Base-by-base conservation (phyloP, 2,329 filamentous ascomycete species). In the Chaetomiaceae sp. region DNA sequence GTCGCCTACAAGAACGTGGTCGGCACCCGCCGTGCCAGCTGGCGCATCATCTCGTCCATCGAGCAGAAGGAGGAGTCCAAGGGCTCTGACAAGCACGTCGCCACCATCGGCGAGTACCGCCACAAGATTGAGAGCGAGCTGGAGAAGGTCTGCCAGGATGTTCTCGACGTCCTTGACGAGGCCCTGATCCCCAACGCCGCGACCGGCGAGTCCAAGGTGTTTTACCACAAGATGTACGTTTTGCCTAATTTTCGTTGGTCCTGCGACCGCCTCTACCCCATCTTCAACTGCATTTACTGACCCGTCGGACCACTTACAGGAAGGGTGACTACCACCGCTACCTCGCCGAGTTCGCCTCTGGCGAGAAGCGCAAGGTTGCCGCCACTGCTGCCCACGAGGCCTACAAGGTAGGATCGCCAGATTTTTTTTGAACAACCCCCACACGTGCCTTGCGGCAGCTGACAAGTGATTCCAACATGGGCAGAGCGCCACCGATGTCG, bases 1-100 rank as follows among this genome's bases (percentile, higher is more conserved):
- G 93, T 97, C 68, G 92, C 92, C 71, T 99, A 99, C 86, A 99
- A 99, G 88, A 99, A 99, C 77, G 93, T 99, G 56, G 89, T 99
- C 67, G 92, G 93, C 67, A 95, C 93, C 70, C 87, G 92, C 74
- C 92, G 93, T 84, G 92, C 92, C 70, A 96, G 90, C 66, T 99
- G 92, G 92, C 86, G 92, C 77, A 97, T 99, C 76, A 95, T 99
- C 77, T 95, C 91, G 70, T 97, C 93, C 70, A 97, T 99, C 75
- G 92, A 97, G 81, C 92, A 97, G 77, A 97, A 97, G 86, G 92
- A 97, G 81, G 92, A 97, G 78, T 93, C 90, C 71, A 97, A 96
- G 85, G 92, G 92, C 70, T 89, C 87, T 62, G 89, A 95, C 68
- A 92, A 93, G 81, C 92, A 97, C 74, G 89, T 96, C 67, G 72